Evolutionary conservation across 2,329 filamentous ascomycete genomes (phyloP).

Genomic region (Cercospora berteroae): DNA sequence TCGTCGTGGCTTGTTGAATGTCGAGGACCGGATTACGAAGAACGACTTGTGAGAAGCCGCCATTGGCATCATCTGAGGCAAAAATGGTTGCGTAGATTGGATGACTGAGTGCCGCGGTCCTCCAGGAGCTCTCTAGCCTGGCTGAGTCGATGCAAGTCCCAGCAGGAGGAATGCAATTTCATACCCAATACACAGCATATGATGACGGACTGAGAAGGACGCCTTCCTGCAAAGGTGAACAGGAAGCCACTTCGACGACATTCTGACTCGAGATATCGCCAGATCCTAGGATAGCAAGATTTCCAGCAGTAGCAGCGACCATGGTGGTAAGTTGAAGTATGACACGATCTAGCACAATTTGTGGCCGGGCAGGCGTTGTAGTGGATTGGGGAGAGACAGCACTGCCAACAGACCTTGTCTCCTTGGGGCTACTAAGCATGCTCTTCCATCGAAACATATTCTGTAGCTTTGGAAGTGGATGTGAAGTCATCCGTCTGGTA

Average conservation of each 20-base stretch:
- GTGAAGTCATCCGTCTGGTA: no score
- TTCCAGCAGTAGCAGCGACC: not conserved
- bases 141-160: not conserved
- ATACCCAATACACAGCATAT: not conserved
- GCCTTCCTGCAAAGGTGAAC: not conserved
- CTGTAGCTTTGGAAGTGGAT: no score
- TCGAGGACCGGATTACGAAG: not conserved
- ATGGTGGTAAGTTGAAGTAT: not conserved
- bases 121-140: not conserved
- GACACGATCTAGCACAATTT: not conserved
- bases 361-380: not conserved
- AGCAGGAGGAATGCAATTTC: not conserved
- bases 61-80: not conserved
- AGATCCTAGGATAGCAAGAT: not conserved
- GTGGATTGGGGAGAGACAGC: not conserved
- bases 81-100: not conserved
- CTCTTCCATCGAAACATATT: no score
- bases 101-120: not conserved
- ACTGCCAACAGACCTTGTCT: not conserved
- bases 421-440: no score
- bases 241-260: not conserved
- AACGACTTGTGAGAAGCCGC: not conserved
- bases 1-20: not conserved
- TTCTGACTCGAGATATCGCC: not conserved
- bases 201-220: not conserved